Evolutionary conservation across 78 protist genomes (phyloP).

Genomic region (Salpingoeca rosetta): DNA sequence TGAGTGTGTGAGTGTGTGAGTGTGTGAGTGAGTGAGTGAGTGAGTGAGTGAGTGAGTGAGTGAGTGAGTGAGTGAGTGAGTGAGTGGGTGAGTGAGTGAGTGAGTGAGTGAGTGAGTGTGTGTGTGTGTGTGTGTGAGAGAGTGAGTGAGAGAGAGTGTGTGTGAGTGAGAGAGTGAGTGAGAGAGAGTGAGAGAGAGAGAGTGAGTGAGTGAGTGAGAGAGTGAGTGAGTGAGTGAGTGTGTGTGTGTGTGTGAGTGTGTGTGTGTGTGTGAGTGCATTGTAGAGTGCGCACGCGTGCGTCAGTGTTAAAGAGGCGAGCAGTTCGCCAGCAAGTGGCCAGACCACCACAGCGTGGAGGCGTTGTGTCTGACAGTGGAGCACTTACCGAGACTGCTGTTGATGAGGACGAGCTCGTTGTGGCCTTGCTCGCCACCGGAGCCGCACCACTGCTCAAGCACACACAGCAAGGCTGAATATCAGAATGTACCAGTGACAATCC

Average conservation of each 20-base stretch:
- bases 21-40: neutral
- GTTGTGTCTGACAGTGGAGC: neutral
- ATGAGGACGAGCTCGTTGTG: too few species aligned
- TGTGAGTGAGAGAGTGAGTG: neutral
- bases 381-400: too few species aligned
- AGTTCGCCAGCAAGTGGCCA: neutral
- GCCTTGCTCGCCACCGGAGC: too few species aligned
- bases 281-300: neutral
- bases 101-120: neutral
- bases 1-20: neutral
- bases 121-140: neutral
- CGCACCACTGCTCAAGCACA: too few species aligned
- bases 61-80: neutral
- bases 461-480: too few species aligned
- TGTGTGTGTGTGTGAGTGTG: neutral
- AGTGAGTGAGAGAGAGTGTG: neutral
- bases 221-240: neutral
- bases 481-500: too few species aligned
- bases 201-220: neutral
- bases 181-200: neutral
- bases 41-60: neutral
- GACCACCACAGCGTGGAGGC: neutral
- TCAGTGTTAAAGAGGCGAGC: neutral
- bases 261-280: neutral
- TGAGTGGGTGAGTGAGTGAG: neutral